Evolutionary conservation across 108 stramenopile genomes (phyloP), one percentile per base, ranked within the genome.

Genomic region (Nitzschia sp.): DNA sequence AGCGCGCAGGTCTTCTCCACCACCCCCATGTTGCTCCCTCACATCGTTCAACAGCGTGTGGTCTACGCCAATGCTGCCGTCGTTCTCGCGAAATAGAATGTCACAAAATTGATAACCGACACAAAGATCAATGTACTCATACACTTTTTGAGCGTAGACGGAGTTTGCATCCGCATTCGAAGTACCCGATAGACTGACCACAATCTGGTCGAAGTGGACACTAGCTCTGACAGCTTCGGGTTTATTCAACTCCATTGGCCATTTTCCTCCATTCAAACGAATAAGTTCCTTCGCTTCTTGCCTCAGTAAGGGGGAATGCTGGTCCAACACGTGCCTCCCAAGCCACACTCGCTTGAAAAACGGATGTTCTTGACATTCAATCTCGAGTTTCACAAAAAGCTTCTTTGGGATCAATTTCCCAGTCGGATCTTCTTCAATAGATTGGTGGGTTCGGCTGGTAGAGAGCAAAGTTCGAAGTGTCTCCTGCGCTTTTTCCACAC

Each of bases 331-430:
- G 54, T 92, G 91, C n/a, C 86, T 70, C 23, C 76, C 64, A 31
- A 57, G 78, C 91, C 91, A 92, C 0, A 87, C 63, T 15, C 86
- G 80, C 69, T 85, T 80, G 66, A 87, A 87, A 68, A 84, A 85
- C 41, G 90, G 90, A 67, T 91, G 90, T 15, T 79, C 84, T 9
- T 75, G 56, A 16, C 78, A 55, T 41, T 91, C 87, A 6, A 91
- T 61, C 25, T 77, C 50, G 8, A 86, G 66, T 35, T 88, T 86
- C 33, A 73, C 63, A 64, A 88, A 86, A 1, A 82, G 61, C 58
- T 75, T 72, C 21, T 64, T 72, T 8, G 85, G 77, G 26, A 80
- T 66, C 16, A 83, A 46, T 23, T 57, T 41, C 19, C 34, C 65
- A 0, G 57, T 52, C 0, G 69, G 58, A 38, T 46, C 58, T 21